A percentile compares a stretch with the other conserved stretches of the same genome.
Conservation (phyloP, 2,329 filamentous ascomycete genomes). For the Colletotrichum paranaense region DNA sequence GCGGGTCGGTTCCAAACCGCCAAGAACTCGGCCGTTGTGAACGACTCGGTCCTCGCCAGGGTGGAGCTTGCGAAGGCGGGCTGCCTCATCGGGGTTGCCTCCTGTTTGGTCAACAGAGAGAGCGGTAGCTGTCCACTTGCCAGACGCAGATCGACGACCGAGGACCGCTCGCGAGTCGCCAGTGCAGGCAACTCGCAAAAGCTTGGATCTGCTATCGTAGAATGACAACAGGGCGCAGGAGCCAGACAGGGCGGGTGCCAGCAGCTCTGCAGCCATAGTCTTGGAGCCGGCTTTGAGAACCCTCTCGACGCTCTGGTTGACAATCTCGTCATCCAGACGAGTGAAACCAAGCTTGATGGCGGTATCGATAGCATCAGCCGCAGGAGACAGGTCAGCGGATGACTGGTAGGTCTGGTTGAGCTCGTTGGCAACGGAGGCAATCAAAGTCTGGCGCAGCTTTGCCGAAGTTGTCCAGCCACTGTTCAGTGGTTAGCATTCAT, state of each 20-base stretch:
- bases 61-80: slow-evolving; percentile 85
- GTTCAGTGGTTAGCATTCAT: slow-evolving; percentile 28
- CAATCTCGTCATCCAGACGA: slow-evolving; percentile 91
- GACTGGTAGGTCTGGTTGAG: slow-evolving; percentile 92
- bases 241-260: slow-evolving; percentile 94
- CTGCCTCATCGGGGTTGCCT: slow-evolving; percentile 84
- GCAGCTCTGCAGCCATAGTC: slow-evolving; percentile 87
- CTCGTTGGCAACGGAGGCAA: slow-evolving; percentile 92
- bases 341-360: slow-evolving; percentile 95
- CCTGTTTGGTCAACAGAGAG: slow-evolving; percentile 96
- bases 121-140: slow-evolving; percentile 92
- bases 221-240: slow-evolving; percentile 97
- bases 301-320: slow-evolving; percentile 91
- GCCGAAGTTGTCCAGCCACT: slow-evolving; percentile 99
- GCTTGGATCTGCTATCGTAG: slow-evolving; percentile 89
- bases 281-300: slow-evolving; percentile 91
- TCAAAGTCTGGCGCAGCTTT: slow-evolving; percentile 91
- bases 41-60: slow-evolving; percentile 91
- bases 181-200: slow-evolving; percentile 93
- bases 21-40: slow-evolving; percentile 88
- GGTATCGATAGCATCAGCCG: slow-evolving; percentile 83
- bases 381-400: slow-evolving; percentile 70
- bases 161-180: slow-evolving; percentile 96
- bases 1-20: slow-evolving; percentile 90
- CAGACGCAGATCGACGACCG: slow-evolving; percentile 79